These are phyloP conservation scores for Solanum chilense DNA, from an alignment of 257 asterid species.

Conservation along the genomic window DNA sequence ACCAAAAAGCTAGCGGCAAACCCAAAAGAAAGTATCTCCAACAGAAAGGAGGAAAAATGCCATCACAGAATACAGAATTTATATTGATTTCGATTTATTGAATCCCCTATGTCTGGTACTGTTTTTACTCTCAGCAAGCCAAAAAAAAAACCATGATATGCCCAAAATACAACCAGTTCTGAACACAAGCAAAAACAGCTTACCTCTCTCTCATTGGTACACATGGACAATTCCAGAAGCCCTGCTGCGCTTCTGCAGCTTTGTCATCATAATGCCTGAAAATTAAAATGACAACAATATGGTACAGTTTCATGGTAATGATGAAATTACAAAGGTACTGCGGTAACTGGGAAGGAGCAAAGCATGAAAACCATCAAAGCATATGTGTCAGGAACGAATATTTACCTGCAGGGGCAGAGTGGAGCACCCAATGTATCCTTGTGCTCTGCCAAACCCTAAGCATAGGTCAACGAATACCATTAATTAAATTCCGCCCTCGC, in stretches of 20 bases:
- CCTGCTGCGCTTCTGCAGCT: constrained; percentile 89
- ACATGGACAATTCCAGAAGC: constrained; percentile 90
- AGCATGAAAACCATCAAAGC: background rate
- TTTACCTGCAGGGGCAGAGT: constrained; percentile 89
- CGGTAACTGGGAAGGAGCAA: background rate
- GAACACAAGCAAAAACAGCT: background rate
- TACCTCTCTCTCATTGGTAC: constrained; percentile 82
- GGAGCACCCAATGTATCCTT: constrained; percentile 95
- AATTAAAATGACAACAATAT: background rate
- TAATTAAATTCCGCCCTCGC: background rate
- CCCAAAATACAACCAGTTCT: background rate
- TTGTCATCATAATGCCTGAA: constrained; percentile 81
- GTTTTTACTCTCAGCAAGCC: background rate
- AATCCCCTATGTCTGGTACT: background rate
- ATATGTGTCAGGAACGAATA: background rate
- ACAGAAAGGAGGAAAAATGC: background rate
- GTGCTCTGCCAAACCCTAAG: constrained; percentile 95
- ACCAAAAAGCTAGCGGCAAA: background rate
- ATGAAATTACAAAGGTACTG: background rate
- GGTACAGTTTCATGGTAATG: background rate
- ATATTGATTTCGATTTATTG: background rate
- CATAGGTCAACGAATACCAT: constrained; percentile 6
- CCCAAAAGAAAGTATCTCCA: background rate
- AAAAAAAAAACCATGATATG: background rate
- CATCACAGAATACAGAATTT: background rate